These are phyloP conservation scores for Zygoascus hellenicus DNA, from an alignment of 1,139 yeast genomes.

Conservation along the genomic window DNA sequence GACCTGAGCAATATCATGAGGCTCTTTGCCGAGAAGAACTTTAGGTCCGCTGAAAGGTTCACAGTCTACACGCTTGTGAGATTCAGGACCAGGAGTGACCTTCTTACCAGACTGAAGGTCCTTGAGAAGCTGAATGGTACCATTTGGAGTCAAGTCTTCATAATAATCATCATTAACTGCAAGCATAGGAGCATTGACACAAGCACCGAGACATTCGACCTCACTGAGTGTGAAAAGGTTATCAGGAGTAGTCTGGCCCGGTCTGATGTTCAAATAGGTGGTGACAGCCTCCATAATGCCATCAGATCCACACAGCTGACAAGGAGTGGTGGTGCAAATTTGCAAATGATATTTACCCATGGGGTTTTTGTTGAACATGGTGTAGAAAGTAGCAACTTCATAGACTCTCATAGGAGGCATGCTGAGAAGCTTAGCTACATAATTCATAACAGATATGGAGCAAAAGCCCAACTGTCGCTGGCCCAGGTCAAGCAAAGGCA, in stretches of 20 bases:
- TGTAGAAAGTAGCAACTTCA: slow-evolving; percentile 89
- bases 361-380: slow-evolving; percentile 86
- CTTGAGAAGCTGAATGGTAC: slow-evolving; percentile 56
- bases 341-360: slow-evolving; percentile 83
- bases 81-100: slow-evolving; percentile 59
- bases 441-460: slow-evolving; percentile 87
- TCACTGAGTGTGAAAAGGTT: slow-evolving; percentile 76
- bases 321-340: slow-evolving; percentile 87
- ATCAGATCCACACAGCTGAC: slow-evolving; percentile 81
- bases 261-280: slow-evolving; percentile 56
- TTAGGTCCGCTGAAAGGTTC: slow-evolving; percentile 74
- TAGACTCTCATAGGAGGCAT: slow-evolving; percentile 96
- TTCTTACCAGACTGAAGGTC: slow-evolving; percentile 61
- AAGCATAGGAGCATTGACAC: slow-evolving; percentile 88
- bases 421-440: slow-evolving; percentile 77
- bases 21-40: slow-evolving; percentile 55
- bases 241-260: slow-evolving; percentile 77
- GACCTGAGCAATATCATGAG: slow-evolving; percentile 60
- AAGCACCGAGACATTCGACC: slow-evolving; percentile 89
- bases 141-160: slow-evolving; percentile 74
- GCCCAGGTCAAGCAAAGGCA: slow-evolving; percentile 83
- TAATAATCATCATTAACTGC: slow-evolving; percentile 78
- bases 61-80: slow-evolving; percentile 58
- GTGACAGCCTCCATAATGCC: slow-evolving; percentile 67
- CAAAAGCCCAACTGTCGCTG: slow-evolving; percentile 88